Conservation (phyloP, 1,284 basidiomycete genomes). For the Ustilago esculenta region DNA sequence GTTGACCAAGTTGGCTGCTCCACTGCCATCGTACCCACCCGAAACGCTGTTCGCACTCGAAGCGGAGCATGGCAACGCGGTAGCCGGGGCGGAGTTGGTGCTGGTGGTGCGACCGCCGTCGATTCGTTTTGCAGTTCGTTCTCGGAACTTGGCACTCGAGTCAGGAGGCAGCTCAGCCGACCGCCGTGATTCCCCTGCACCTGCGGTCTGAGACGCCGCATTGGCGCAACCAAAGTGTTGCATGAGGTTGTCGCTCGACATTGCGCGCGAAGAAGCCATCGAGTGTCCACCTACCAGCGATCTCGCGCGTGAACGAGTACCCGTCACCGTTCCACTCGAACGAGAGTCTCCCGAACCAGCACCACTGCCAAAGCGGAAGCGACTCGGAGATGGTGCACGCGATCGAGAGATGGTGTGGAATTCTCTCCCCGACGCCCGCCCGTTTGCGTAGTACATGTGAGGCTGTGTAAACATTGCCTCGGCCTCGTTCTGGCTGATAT, state of each 20-base stretch:
- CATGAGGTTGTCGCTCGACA: conserved; percentile 53
- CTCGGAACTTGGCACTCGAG: conserved; percentile 53
- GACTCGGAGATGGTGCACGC: conserved; percentile 52
- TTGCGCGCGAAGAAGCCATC: conserved; percentile 33
- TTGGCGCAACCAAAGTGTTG: conserved; percentile 32
- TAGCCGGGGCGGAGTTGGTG: conserved; percentile 50
- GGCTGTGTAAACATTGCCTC: conserved; percentile 40
- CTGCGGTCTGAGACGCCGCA: background rate
- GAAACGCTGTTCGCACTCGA: conserved; percentile 1
- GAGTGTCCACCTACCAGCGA: conserved; percentile 46
- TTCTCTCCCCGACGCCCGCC: conserved; percentile 18
- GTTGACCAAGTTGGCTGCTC: conserved; percentile 25
- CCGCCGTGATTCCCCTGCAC: conserved; percentile 20
- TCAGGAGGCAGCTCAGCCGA: conserved; percentile 51
- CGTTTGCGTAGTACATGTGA: conserved; percentile 14
- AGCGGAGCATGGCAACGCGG: conserved; percentile 3
- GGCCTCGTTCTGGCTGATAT: conserved; percentile 38
- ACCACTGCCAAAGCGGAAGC: conserved; percentile 41
- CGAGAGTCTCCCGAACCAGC: conserved; percentile 7
- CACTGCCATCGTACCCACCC: conserved; percentile 9
- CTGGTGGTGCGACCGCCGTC: conserved; percentile 41
- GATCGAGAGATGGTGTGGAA: conserved; percentile 59
- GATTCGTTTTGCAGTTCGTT: conserved; percentile 33
- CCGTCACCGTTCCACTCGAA: conserved; percentile 36
- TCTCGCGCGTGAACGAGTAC: conserved; percentile 54